Conservation (phyloP, 768 basidiomycete species). For the Boletus coccyginus region DNA sequence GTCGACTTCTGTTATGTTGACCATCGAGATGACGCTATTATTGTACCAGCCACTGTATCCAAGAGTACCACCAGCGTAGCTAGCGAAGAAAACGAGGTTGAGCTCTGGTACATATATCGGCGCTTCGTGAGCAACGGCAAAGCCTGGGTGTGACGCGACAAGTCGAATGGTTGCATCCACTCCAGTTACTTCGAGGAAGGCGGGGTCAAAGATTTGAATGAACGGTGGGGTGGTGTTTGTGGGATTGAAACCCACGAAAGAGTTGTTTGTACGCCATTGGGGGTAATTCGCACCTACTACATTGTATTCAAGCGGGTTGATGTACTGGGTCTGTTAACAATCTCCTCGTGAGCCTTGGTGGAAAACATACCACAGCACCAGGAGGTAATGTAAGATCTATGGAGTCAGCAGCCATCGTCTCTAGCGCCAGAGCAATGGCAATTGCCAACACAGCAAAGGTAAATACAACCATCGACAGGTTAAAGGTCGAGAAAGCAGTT, state of each 20-base stretch:
- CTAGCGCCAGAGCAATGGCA: neutral
- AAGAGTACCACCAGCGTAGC: conserved; percentile 64
- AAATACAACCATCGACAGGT: neutral
- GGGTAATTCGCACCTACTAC: conserved; percentile 48
- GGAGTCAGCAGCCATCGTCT: neutral
- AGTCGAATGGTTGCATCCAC: conserved; percentile 52
- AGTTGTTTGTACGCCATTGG: conserved; percentile 36
- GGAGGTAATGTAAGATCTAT: conserved; percentile 11
- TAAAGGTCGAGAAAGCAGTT: neutral
- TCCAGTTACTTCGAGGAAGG: conserved; percentile 62
- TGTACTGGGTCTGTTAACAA: conserved; percentile 34
- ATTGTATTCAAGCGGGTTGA: conserved; percentile 50
- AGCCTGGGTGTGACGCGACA: conserved; percentile 60
- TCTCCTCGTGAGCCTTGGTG: neutral
- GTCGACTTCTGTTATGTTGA: conserved; percentile 58
- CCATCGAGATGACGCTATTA: conserved; percentile 61
- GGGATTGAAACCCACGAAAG: conserved; percentile 54
- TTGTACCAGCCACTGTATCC: conserved; percentile 63
- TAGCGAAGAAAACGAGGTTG: conserved; percentile 70
- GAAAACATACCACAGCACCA: conserved; percentile 24
- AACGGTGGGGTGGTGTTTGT: conserved; percentile 57
- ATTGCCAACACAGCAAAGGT: conserved; percentile 4
- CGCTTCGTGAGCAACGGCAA: conserved; percentile 79
- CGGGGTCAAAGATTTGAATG: conserved; percentile 53
- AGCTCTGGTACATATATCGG: conserved; percentile 62